A percentile compares a stretch with the other conserved stretches of the same genome.
phyloP scores from a whole-genome alignment of 352 stramenopile species.

The Globisporangium echinulatum region DNA sequence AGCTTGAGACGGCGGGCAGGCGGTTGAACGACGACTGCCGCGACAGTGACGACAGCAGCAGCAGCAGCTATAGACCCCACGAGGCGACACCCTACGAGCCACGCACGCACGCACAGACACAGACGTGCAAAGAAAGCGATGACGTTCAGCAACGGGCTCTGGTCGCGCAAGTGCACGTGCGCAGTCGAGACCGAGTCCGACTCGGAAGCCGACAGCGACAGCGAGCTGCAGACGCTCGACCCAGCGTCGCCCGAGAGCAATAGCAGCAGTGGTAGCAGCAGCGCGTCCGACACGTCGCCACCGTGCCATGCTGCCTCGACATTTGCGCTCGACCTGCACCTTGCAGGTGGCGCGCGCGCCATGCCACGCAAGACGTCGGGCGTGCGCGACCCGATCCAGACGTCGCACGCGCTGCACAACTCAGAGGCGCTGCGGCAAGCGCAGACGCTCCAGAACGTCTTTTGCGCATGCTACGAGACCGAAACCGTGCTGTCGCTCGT shows the following conservation, averaged over 20 bases:
- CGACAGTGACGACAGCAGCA: background rate
- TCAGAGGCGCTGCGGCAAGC: conserved; percentile 58
- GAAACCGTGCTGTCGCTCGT: conserved; percentile 59
- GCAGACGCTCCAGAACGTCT: conserved; percentile 58
- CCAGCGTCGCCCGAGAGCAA: background rate
- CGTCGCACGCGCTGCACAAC: conserved; percentile 68
- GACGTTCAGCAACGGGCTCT: conserved; percentile 1
- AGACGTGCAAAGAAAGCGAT: background rate
- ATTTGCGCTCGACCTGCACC: background rate
- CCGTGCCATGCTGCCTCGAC: no score
- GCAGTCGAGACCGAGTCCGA: conserved; percentile 63
- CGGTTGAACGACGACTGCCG: no score
- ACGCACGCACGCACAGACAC: background rate
- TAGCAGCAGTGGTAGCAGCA: background rate
- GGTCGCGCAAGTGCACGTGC: conserved; percentile 62
- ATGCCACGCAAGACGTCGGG: conserved; percentile 30
- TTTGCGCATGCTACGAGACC: conserved; percentile 70
- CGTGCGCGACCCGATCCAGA: conserved; percentile 47
- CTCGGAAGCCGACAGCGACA: conserved; percentile 48
- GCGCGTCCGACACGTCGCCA: no score
- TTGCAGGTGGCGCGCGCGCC: background rate
- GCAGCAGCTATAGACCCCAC: background rate
- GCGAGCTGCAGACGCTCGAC: conserved; percentile 11
- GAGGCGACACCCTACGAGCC: no score
- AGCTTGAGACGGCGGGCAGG: background rate